Percentiles rank a stretch among this genome's conserved stretches.
These are phyloP conservation scores for Blastocystis hominis DNA, from an alignment of 352 stramenopile species.

Conservation along the genomic window DNA sequence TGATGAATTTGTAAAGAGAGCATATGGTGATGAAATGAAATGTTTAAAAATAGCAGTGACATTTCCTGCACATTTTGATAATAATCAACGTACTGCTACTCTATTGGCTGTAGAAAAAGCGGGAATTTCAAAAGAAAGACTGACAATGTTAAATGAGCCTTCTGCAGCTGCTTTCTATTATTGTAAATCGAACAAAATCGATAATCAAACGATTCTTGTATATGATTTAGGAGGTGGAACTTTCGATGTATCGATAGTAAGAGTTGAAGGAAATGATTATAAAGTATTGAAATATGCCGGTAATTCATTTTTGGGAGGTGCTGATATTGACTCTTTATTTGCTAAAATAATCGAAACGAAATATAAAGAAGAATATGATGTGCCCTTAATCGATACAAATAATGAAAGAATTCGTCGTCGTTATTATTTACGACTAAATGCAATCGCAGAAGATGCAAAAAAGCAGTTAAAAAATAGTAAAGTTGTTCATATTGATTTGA, in stretches of 20 bases:
- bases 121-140: background rate
- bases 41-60: background rate
- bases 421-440: background rate
- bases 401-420: background rate
- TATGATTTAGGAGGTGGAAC: constrained; percentile 71
- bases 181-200: background rate
- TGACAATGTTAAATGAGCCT: constrained; percentile 38
- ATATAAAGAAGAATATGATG: background rate
- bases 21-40: background rate
- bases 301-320: constrained; percentile 76
- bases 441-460: background rate
- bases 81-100: constrained; percentile 15
- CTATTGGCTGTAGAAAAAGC: background rate
- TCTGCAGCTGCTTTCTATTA: constrained; percentile 31
- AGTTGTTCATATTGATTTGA: background rate
- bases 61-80: constrained; percentile 2
- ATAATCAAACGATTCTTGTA: constrained; percentile 59
- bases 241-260: constrained; percentile 66
- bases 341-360: background rate
- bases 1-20: no score
- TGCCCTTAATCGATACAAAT: background rate
- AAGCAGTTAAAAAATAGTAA: background rate
- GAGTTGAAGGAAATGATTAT: background rate
- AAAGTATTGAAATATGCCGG: constrained; percentile 71
- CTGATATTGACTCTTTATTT: constrained; percentile 68